Evolutionary conservation across 257 asterid genomes (phyloP), one percentile per base, ranked within the genome.

Genomic region (Solanum tacnaense): DNA sequence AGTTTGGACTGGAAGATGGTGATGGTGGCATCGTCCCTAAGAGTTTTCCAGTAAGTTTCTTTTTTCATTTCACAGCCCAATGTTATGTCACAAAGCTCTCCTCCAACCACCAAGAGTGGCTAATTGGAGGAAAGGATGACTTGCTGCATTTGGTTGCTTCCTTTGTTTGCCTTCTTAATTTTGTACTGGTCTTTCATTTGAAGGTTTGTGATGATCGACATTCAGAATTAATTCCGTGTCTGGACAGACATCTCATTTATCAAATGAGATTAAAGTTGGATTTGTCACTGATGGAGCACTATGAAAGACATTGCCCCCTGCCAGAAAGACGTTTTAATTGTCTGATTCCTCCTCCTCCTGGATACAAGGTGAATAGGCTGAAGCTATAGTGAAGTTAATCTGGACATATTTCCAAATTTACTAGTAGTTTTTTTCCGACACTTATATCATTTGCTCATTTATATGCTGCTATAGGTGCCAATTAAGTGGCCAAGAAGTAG

Each of bases 201-300:
- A 74, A 90, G 99, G 99, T 96, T 39, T 97, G 99, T 88, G 99
- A 97, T 91, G 99, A 97, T 88, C 99, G 98, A 20, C 97, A 95
- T 92, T 95, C 98, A 34, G 99, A 97, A 93, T 89, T 97, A 90
- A 97, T 97, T 90, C 99, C 99, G 34, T 97, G 99, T 87, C 94
- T 97, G 74, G 99, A 97, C 94, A 94, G 99, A 92, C 89, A 96
- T 92, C 96, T 94, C 89, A 96, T 95, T 88, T 97, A 95, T 84
- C 99, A 96, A 88, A 94, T 89, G 94, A 94, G 98, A 93, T 71
- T 96, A 91, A 97, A 97, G 89, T 91, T 96, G 96, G 99, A 97
- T 90, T 92, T 97, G 44, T 93, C 99, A 71, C 76, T 97, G 92
- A 97, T 97, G 99, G 99, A 97, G 95, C 99, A 97, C 93, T 97